These are phyloP conservation scores for Pestalotiopsis sp. DNA, from an alignment of 2,329 filamentous ascomycete genomes.

Conservation along the genomic window DNA sequence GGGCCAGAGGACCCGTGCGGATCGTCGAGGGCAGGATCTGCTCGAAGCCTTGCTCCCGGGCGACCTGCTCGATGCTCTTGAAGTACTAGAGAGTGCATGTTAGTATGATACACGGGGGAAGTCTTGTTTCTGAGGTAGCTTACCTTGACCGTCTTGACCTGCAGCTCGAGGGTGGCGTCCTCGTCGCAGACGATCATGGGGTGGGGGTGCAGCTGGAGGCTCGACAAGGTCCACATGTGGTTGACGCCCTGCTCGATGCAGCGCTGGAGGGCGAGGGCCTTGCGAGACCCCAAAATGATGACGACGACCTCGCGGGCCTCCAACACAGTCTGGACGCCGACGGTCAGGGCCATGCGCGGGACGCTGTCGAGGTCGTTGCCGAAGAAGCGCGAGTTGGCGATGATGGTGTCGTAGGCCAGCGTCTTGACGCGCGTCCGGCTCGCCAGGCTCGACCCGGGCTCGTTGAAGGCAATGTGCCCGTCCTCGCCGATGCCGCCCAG, in stretches of 20 bases:
- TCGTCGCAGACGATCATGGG: constrained; percentile 85
- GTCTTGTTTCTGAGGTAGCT: constrained; percentile 15
- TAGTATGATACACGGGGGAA: constrained; percentile 1
- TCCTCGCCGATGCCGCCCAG: constrained; percentile 84
- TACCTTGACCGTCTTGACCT: constrained; percentile 73
- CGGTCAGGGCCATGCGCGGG: constrained; percentile 80
- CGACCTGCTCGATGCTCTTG: constrained; percentile 71
- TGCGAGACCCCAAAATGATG: constrained; percentile 81
- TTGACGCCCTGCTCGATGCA: constrained; percentile 83
- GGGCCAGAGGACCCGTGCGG: constrained; percentile 44
- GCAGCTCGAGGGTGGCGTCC: constrained; percentile 73
- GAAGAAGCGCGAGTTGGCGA: constrained; percentile 86
- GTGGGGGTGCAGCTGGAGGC: constrained; percentile 78
- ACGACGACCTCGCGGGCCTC: constrained; percentile 82
- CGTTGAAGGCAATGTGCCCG: constrained; percentile 90
- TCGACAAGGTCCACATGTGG: constrained; percentile 89
- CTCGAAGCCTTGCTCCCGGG: constrained; percentile 58
- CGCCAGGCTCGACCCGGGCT: constrained; percentile 78
- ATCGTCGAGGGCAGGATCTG: constrained; percentile 60
- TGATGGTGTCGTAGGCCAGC: constrained; percentile 82
- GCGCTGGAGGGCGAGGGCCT: constrained; percentile 76
- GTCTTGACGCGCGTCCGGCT: constrained; percentile 86
- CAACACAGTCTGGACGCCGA: constrained; percentile 82
- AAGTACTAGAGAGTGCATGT: constrained; percentile 56
- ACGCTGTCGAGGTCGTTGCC: constrained; percentile 73